Base-by-base conservation (phyloP, 495 filamentous ascomycete species). In the Letharia columbiana region DNA sequence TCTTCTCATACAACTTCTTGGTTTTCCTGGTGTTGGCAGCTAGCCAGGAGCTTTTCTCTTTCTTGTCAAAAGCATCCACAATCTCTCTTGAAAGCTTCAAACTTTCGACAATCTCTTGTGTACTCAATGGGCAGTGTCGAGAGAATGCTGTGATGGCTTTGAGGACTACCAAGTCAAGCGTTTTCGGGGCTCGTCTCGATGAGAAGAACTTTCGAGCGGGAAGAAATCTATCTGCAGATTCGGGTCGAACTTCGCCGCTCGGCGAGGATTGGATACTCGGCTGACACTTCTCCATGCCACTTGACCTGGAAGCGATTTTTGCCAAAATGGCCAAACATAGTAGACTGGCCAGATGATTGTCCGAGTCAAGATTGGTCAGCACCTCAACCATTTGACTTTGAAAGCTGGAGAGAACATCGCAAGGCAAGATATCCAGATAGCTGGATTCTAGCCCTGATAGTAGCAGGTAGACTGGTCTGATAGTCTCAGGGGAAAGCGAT, bases 1-100 rank as follows among this genome's bases (percentile, higher is more conserved):
- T 70, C 72, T 85, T 86, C 39, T 83, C 79, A 28, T 78, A 75
- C 23, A 87, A 66, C 65, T 86, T 88, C 9, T 75, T 72, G 56
- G 82, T 75, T 59, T 80, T 81, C 2, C 73, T 57, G 9, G 61
- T 60, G 63, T 81, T 83, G 12, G 67, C 70, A 9, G 73, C 69
- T 28, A 81, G 72, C 83, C 84, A 88, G 13, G 63, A 54, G 10
- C 75, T 50, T 49, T 75, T 80, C 44, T 79, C 73, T 1, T 74
- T 69, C 2, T 66, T 54, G 13, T 82, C 75, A 60, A 86, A 73
- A 31, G 74, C 74, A 42, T 77, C 72, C 23, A 81, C 72, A 52
- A 84, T 81, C 9, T 75, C 73, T 56, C 78, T 80, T 0, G 81
- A 83, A 23, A 87, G 74, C 11, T 73, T 71, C 59, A 87, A 76